Percentiles rank a stretch among this genome's conserved stretches.
These are phyloP conservation scores for Fraxinus sp. DNA, from an alignment of 305 asterid genomes.

Conservation along the genomic window DNA sequence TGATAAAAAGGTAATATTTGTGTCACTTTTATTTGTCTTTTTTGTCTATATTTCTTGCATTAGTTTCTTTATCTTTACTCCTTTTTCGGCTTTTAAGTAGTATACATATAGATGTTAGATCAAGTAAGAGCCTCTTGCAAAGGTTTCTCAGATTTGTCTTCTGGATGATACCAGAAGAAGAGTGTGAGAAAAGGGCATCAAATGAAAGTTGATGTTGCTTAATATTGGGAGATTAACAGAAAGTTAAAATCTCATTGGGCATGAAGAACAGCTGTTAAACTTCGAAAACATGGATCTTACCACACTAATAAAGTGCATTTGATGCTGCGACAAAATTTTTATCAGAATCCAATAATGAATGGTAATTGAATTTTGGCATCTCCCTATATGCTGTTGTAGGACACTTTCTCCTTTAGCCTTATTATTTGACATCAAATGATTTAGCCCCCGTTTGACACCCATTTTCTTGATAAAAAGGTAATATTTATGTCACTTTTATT, in stretches of 20 bases:
- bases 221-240: background rate
- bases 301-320: background rate
- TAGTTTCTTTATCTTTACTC: background rate
- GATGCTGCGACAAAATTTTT: background rate
- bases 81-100: background rate
- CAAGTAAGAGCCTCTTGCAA: background rate
- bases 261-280: background rate
- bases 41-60: background rate
- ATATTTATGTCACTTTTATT: background rate
- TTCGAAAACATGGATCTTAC: background rate
- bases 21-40: background rate
- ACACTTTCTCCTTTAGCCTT: background rate
- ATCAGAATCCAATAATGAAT: background rate
- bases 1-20: slow-evolving; percentile 68
- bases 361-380: background rate
- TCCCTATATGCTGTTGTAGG: background rate
- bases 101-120: background rate
- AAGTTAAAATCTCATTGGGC: background rate
- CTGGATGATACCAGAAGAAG: background rate
- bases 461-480: slow-evolving; percentile 74
- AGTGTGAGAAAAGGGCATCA: background rate
- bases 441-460: background rate
- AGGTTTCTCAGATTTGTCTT: background rate
- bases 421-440: background rate
- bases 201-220: background rate